A percentile compares a stretch with the other conserved stretches of the same genome.
Conservation (phyloP, 106 monocot species). For the Dendrobium catenatum region DNA sequence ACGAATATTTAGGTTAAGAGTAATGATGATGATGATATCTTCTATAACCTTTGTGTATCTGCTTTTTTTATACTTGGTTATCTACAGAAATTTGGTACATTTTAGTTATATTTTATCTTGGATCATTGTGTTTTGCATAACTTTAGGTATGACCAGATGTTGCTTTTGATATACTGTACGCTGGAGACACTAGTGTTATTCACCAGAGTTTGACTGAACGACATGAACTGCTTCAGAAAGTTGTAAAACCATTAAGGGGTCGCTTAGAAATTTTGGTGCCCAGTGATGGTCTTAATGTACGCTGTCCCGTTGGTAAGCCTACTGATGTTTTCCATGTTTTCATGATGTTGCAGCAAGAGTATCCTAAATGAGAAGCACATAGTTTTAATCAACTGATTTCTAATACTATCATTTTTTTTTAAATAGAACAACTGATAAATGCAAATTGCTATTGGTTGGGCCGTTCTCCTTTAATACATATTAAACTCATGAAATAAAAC, state of each 20-base stretch:
- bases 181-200: slow-evolving; percentile 94
- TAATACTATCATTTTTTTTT: not conserved
- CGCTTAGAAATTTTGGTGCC: slow-evolving; percentile 81
- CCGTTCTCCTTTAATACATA: not conserved
- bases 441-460: not conserved
- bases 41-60: not conserved
- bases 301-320: slow-evolving; percentile 39
- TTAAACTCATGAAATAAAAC: not conserved
- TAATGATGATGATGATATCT: not conserved
- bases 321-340: not conserved
- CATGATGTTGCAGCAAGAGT: not conserved
- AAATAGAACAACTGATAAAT: not conserved
- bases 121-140: slow-evolving; percentile 27
- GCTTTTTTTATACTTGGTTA: not conserved
- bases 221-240: slow-evolving; percentile 63
- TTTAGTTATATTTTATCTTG: not conserved
- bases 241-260: slow-evolving; percentile 73
- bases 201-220: slow-evolving; percentile 90
- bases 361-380: not conserved
- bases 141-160: slow-evolving; percentile 47
- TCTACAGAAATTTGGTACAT: not conserved
- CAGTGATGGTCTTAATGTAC: slow-evolving; percentile 59
- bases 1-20: not conserved
- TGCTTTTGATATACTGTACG: slow-evolving; percentile 95
- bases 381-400: not conserved